Base-by-base conservation (phyloP, 495 filamentous ascomycete genomes). In the Xylaria telfairii region DNA sequence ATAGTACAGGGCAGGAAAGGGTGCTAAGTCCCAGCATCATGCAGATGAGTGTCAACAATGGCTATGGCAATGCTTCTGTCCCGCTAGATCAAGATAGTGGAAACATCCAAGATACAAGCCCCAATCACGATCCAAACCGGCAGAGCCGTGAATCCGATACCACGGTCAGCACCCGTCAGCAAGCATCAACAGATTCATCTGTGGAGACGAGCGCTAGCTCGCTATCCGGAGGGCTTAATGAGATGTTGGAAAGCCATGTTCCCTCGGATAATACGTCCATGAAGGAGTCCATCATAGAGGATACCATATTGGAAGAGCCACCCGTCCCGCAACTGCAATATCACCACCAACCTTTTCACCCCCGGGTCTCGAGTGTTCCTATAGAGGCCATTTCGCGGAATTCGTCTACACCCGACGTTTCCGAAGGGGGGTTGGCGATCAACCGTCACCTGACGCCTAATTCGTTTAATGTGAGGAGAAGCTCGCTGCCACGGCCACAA, bases 401-500 rank as follows among this genome's bases (percentile, higher is more conserved):
- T 44, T 82, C 82, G 47, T 85, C 84, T 7, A 84, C 77, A 56
- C 80, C 84, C 19, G 86, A 87, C 61, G 76, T 84, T 10, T 77
- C 71, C 12, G 83, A 86, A 10, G 61, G 69, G 13, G 81, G 75
- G 15, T 77, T 77, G 26, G 73, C 72, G 21, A 84, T 87, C 64
- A 88, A 88, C 56, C 87, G 86, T 34, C 88, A 90, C 74, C 77
- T 92, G 15, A 87, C 87, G 9, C 89, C 87, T 3, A 87, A 78
- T 46, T 83, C 82, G 17, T 79, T 82, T 62, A 83, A 82, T 65
- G 75, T 78, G 39, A 82, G 83, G 70, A 82, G 86, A 60, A 86
- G 88, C 63, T 86, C 86, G 41, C 70, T 91, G 37, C 83, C 87
- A 28, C 85, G 93, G 49, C 93, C 93, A 3, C 83, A 85, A 19